Evolutionary conservation across 1,284 basidiomycete species (phyloP), one percentile per base, ranked within the genome.

Genomic region (Pisolithus thermaeus): DNA sequence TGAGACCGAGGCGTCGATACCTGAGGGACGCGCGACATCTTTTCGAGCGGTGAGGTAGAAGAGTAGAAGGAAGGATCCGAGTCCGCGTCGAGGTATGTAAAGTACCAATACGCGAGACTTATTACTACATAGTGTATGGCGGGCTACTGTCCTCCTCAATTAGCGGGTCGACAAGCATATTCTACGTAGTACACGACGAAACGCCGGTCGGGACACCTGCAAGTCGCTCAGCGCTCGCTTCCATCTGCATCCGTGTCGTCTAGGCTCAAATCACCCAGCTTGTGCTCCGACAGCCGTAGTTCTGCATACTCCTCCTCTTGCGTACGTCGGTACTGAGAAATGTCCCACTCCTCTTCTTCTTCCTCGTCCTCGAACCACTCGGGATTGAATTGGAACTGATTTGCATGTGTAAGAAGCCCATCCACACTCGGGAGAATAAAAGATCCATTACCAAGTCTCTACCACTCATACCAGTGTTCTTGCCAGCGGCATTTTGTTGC

Each of bases 301-400:
- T 66, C 63, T 2, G 60, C 56, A 40, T 64, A 64, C 16, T 55
- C 52, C 22, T 67, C 65, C 51, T 64, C 65, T 8, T 63, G 62
- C 30, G 66, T 58, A 36, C 63, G 62, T 53, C 56, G 59, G 48
- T 67, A 64, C 18, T 52, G 50, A 22, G 49, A 40, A 46, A 64
- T 52, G 52, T 64, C 63, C 7, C 67, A 67, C 30, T 80, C 79
- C 18, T 67, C 73, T 35, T 80, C 81, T 58, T 82, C 88, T 6
- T 92, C 90, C 53, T 85, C 82, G 61, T 95, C 92, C 59, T 81
- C 83, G 73, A 96, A 93, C 84, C 96, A 90, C 63, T 98, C 92
- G 16, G 93, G 91, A 69, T 97, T 95, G 79, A 92, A 95, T 70
- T 91, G 85, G 79, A 96, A 96, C 90, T 90, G 58, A 7, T 51